Evolutionary conservation across 2,329 filamentous ascomycete species (phyloP).

Genomic region (Aspergillus oerlinghausenensis): DNA sequence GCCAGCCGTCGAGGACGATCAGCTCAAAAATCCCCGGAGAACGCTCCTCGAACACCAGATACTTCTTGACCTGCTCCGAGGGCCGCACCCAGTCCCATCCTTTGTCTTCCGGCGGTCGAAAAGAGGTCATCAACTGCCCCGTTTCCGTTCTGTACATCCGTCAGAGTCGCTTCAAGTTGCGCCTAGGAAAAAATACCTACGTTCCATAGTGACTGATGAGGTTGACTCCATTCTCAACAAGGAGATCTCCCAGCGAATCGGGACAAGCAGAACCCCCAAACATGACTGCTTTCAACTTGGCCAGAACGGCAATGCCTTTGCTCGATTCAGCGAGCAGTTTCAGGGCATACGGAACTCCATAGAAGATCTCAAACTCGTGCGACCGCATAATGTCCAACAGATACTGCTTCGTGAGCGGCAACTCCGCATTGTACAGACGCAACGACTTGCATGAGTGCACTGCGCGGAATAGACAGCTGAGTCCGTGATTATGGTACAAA

Average conservation of each 20-base stretch:
- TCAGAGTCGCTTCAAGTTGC: not conserved
- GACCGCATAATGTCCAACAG: conserved; percentile 44
- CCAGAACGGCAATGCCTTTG: conserved; percentile 48
- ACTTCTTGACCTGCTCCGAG: conserved; percentile 37
- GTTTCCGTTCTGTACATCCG: conserved; percentile 50
- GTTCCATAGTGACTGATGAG: conserved; percentile 55
- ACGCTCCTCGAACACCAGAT: conserved; percentile 37
- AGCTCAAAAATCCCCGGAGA: conserved; percentile 35
- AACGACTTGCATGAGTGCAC: conserved; percentile 49
- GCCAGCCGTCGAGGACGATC: conserved; percentile 33
- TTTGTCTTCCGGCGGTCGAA: conserved; percentile 49
- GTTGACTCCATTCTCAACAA: conserved; percentile 52
- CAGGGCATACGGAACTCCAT: conserved; percentile 60
- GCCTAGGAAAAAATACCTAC: conserved; percentile 30
- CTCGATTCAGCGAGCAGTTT: conserved; percentile 59
- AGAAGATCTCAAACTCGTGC: conserved; percentile 50
- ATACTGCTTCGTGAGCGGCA: conserved; percentile 52
- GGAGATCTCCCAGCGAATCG: conserved; percentile 53
- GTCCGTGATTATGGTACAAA: conserved; percentile 57
- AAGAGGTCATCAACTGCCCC: conserved; percentile 59
- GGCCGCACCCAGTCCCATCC: conserved; percentile 59
- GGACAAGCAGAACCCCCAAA: conserved; percentile 57
- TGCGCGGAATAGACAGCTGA: conserved; percentile 52
- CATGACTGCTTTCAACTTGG: conserved; percentile 49
- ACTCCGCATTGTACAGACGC: conserved; percentile 50